Conservation (phyloP, 2,329 filamentous ascomycete species). For the Pseudogymnoascus sp. region DNA sequence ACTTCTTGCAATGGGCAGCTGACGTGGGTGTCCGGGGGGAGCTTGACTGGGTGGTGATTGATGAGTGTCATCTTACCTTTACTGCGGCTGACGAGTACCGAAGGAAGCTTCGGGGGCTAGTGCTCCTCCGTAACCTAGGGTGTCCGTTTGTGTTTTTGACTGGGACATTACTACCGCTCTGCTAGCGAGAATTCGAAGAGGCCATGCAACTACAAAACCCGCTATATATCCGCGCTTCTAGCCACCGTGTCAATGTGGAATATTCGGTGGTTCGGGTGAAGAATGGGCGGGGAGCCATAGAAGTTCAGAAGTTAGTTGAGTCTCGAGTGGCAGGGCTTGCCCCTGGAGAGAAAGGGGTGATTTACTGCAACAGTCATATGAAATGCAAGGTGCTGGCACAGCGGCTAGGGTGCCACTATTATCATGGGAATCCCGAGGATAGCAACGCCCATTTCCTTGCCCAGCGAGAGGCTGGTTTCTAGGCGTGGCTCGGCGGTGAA, state of each 20-base stretch:
- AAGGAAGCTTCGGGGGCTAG: neutral
- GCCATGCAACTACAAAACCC: neutral
- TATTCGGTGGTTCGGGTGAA: neutral
- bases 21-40: neutral
- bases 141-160: constrained; percentile 9
- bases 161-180: neutral
- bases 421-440: neutral
- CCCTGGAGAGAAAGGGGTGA: neutral
- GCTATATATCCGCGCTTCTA: neutral
- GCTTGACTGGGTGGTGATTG: constrained; percentile 1
- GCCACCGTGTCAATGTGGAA: neutral
- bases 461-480: neutral
- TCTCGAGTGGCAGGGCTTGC: neutral
- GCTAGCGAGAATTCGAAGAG: constrained; percentile 2
- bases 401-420: constrained; percentile 8
- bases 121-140: neutral
- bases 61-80: constrained; percentile 11
- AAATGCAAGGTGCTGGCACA: constrained; percentile 4
- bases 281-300: neutral
- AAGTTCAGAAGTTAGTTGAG: neutral
- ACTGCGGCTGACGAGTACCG: constrained; percentile 9
- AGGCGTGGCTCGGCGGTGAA: neutral
- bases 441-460: neutral
- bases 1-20: neutral
- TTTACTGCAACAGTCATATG: constrained; percentile 6